A percentile compares a stretch with the other conserved stretches of the same genome.
Evolutionary conservation across 768 basidiomycete genomes (phyloP).

Genomic region (Leucosporidium creatinivorum): DNA sequence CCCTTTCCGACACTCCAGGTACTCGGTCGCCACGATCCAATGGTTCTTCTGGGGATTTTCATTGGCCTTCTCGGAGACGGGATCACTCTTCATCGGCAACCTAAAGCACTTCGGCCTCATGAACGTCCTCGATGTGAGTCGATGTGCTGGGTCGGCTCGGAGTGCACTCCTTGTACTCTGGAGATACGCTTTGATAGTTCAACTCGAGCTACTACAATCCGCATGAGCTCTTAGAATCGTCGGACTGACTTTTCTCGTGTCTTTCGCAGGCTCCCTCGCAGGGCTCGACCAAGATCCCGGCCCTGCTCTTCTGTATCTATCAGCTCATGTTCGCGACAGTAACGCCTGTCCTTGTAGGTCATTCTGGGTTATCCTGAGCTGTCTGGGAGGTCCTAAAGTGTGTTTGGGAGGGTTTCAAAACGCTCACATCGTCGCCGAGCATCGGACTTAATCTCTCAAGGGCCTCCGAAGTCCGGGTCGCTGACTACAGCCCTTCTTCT

Average conservation of each 20-base stretch:
- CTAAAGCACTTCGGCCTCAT: constrained; percentile 69
- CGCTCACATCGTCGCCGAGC: constrained; percentile 76
- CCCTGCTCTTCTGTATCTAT: constrained; percentile 75
- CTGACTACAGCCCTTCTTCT: too few species aligned
- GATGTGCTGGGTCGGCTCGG: too few species aligned
- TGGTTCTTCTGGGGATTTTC: constrained; percentile 89
- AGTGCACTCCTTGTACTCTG: too few species aligned
- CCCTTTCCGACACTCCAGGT: neutral
- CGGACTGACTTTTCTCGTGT: too few species aligned
- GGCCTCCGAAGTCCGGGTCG: too few species aligned
- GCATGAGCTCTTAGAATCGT: too few species aligned
- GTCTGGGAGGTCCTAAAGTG: constrained; percentile 41
- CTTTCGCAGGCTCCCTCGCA: too few species aligned
- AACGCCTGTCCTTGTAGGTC: constrained; percentile 53
- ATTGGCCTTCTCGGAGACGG: constrained; percentile 33
- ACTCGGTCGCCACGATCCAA: neutral
- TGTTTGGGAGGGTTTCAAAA: constrained; percentile 48
- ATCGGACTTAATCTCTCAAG: too few species aligned
- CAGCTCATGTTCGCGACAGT: constrained; percentile 47
- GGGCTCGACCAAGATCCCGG: constrained; percentile 64
- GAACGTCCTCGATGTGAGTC: too few species aligned
- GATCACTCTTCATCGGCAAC: constrained; percentile 66
- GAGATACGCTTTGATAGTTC: too few species aligned
- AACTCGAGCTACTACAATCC: too few species aligned
- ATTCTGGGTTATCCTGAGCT: neutral